A percentile compares a stretch with the other conserved stretches of the same genome.
Conservation (phyloP, 768 basidiomycete genomes). For the Lactarius sanguifluus region DNA sequence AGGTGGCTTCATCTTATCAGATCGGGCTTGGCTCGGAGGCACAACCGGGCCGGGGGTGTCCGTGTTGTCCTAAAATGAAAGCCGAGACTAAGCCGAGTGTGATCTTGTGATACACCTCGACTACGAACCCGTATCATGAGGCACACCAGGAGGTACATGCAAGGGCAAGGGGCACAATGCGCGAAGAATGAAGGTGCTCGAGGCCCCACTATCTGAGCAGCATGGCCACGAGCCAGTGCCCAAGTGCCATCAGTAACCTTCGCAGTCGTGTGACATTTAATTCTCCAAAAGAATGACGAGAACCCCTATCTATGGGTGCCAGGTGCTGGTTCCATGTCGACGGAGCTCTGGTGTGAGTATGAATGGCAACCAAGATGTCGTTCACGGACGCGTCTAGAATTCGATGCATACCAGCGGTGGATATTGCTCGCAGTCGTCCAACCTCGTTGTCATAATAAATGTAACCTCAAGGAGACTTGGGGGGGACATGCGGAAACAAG, state of each 20-base stretch:
- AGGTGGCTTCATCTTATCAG: background rate
- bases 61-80: too few species aligned
- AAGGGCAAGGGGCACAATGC: background rate
- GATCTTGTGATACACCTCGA: background rate
- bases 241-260: too few species aligned
- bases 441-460: background rate
- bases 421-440: background rate
- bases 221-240: too few species aligned
- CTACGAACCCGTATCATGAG: background rate
- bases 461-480: background rate
- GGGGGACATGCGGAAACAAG: background rate
- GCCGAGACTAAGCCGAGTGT: background rate
- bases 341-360: background rate
- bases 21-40: background rate
- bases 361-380: background rate
- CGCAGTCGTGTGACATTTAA: background rate
- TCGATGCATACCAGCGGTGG: background rate
- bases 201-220: too few species aligned
- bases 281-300: background rate
- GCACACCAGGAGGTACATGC: background rate
- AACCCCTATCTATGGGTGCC: background rate
- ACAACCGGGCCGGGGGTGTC: background rate
- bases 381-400: constrained; percentile 2
- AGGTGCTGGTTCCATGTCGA: background rate
- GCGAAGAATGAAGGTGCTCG: background rate